These are phyloP conservation scores for Barnettozyma salicaria DNA, from an alignment of 805 yeast species.

Conservation along the genomic window DNA sequence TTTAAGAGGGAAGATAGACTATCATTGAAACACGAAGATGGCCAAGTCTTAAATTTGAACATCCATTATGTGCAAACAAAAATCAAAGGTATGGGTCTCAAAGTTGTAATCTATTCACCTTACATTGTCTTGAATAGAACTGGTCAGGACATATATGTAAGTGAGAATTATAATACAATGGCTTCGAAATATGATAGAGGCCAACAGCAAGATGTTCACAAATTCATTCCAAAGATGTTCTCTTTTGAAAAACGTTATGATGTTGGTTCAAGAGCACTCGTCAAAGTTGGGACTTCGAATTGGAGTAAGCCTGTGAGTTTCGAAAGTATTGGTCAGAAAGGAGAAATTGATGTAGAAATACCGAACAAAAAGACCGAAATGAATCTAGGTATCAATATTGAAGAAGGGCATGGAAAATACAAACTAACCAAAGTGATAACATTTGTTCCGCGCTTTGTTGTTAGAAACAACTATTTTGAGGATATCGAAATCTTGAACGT, in stretches of 20 bases:
- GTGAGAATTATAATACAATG: conserved; percentile 48
- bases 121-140: conserved; percentile 80
- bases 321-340: conserved; percentile 83
- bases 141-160: conserved; percentile 54
- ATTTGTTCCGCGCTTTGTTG: conserved; percentile 74
- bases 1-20: conserved; percentile 52
- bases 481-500: conserved; percentile 58
- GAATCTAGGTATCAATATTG: conserved; percentile 66
- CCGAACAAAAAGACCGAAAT: conserved; percentile 52
- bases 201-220: conserved; percentile 27
- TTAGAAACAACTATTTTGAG: conserved; percentile 55
- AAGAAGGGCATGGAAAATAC: conserved; percentile 84
- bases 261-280: conserved; percentile 57
- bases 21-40: conserved; percentile 50
- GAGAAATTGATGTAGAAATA: conserved; percentile 47
- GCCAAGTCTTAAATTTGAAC: conserved; percentile 58
- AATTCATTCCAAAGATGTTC: conserved; percentile 66
- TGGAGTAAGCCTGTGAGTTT: conserved; percentile 74
- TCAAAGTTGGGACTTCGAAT: conserved; percentile 61
- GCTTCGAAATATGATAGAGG: conserved; percentile 35
- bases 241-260: conserved; percentile 63
- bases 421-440: conserved; percentile 70
- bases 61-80: conserved; percentile 55
- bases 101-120: conserved; percentile 73
- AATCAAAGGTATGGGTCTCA: conserved; percentile 51